Evolutionary conservation across 305 asterid genomes (phyloP), one percentile per base, ranked within the genome.

Genomic region (Fraxinus baroniana): DNA sequence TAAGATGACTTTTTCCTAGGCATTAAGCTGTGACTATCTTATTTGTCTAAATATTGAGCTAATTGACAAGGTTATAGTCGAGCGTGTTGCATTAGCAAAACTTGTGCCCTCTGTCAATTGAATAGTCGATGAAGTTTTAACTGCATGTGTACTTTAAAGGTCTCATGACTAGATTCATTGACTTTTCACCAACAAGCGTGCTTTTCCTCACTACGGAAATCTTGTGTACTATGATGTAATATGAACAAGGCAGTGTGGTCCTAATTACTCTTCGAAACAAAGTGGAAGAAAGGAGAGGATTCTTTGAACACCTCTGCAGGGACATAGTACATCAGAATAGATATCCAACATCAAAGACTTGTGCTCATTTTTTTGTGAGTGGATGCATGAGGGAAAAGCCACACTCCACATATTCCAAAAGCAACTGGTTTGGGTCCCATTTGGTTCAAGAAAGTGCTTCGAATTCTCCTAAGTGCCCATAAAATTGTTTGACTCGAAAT

Each of bases 381-480:
- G 85, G 17, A 35, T 22, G 39, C 39, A 68, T 24, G 18, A 60
- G 33, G 46, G 81, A 70, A 46, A 32, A 80, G 37, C 60, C 71
- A 76, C 71, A 28, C 52, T 39, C 85, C 81, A 79, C 81, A 79
- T 41, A 79, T 55, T 79, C 75, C 57, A 74, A 82, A 85, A 78
- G 85, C 80, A 41, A 71, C 60, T 60, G 49, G 30, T 41, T 39
- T 28, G 36, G 84, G 87, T 74, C 87, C 84, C 85, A 68, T 26
- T 57, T 52, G 74, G 60, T 79, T 75, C 17, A 74, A 74, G 64
- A 74, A 79, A 78, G 85, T 84, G 82, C 73, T 36, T 5, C n/a
- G 71, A 22, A 70, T 83, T 77, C 71, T 74, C 72, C 41, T 64
- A 66, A 44, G 87, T 80, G 36, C 26, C 41, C 41, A 68, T 70